Percentiles rank a stretch among this genome's conserved stretches.
phyloP scores from a whole-genome alignment of 768 basidiomycete genomes.

The Xerocomellus dryophilus region DNA sequence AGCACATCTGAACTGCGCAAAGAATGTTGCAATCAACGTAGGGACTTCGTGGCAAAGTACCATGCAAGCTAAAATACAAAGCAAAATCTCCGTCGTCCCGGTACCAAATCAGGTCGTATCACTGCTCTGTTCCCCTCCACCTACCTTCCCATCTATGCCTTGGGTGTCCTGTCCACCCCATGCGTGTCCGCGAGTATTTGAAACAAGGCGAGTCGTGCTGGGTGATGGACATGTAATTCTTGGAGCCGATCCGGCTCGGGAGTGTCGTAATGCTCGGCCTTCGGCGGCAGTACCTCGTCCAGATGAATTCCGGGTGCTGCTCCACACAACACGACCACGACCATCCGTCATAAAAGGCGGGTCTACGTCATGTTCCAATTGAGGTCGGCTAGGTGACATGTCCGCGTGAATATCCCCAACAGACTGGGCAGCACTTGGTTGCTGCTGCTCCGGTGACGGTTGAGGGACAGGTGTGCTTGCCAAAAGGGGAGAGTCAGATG shows the following conservation, averaged over 20 bases:
- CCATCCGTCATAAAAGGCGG: slow-evolving; percentile 65
- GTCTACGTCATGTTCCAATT: slow-evolving; percentile 35
- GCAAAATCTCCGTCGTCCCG: not conserved
- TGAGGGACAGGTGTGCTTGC: not conserved
- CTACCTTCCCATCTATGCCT: slow-evolving; percentile 17
- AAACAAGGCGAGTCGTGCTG: slow-evolving; percentile 1
- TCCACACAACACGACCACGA: slow-evolving; percentile 56
- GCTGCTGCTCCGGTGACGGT: slow-evolving; percentile 1
- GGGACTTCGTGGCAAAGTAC: slow-evolving; percentile 1
- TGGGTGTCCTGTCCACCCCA: slow-evolving; percentile 22
- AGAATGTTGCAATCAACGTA: not conserved
- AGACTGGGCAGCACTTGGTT: not conserved
- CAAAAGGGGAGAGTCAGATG: not conserved
- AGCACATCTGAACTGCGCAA: not conserved
- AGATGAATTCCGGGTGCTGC: slow-evolving; percentile 27
- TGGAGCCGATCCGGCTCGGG: slow-evolving; percentile 20
- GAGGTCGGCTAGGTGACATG: slow-evolving; percentile 9
- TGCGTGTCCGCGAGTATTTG: slow-evolving; percentile 17
- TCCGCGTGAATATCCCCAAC: slow-evolving; percentile 2
- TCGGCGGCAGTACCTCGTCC: slow-evolving; percentile 19
- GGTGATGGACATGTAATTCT: slow-evolving; percentile 18
- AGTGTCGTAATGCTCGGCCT: slow-evolving; percentile 20
- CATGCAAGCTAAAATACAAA: slow-evolving; percentile 14
- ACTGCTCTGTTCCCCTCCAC: slow-evolving; percentile 9
- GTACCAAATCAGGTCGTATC: slow-evolving; percentile 12